These are phyloP conservation scores for Pulveroboletus sp. DNA, from an alignment of 768 basidiomycete genomes.

Conservation along the genomic window DNA sequence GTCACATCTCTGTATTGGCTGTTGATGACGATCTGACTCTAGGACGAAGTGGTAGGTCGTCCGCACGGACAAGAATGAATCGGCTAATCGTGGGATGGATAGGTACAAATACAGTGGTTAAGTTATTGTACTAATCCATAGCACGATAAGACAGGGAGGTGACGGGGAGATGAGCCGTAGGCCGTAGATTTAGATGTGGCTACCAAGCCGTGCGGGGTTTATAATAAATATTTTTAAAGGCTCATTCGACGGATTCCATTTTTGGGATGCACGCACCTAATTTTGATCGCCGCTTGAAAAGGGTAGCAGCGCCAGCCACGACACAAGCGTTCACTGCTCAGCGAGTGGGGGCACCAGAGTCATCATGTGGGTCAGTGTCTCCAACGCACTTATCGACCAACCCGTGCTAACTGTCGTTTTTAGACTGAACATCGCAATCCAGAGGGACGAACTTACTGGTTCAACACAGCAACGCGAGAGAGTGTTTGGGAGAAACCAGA, in stretches of 20 bases:
- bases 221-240: too few species aligned
- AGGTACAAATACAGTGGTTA: slow-evolving; percentile 30
- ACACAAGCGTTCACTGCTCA: too few species aligned
- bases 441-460: slow-evolving; percentile 98
- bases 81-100: not conserved
- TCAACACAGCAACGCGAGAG: slow-evolving; percentile 80
- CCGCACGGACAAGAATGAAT: too few species aligned
- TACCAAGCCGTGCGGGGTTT: not conserved
- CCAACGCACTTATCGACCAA: not conserved
- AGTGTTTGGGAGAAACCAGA: slow-evolving; percentile 99
- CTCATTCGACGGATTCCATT: too few species aligned
- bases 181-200: not conserved
- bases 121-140: not conserved
- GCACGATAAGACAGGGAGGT: not conserved
- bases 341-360: too few species aligned
- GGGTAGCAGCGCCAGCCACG: too few species aligned
- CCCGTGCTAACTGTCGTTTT: slow-evolving; percentile 2
- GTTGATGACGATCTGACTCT: slow-evolving; percentile 3
- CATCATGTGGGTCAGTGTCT: slow-evolving; percentile 31
- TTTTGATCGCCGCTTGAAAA: slow-evolving; percentile 24
- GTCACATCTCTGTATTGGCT: not conserved
- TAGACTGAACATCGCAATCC: slow-evolving; percentile 93
- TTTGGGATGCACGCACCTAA: not conserved
- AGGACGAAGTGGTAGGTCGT: slow-evolving; percentile 28
- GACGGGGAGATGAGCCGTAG: not conserved